Conservation (phyloP, 805 yeast genomes). For the Ogataea chonburiensis region DNA sequence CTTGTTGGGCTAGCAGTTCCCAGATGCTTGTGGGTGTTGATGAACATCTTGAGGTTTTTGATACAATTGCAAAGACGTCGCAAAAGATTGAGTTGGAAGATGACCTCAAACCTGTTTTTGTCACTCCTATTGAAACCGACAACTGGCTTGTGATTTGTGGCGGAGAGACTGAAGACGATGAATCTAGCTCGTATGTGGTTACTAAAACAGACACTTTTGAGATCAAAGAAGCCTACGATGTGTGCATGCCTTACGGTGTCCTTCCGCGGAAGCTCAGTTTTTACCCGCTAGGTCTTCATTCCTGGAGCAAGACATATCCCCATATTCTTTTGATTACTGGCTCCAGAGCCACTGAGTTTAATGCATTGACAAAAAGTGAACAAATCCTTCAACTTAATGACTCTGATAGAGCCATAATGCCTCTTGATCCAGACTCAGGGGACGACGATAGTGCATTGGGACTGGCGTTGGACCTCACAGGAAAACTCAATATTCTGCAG, state of each 20-base stretch:
- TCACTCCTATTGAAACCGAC: slow-evolving; percentile 9
- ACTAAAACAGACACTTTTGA: slow-evolving; percentile 7
- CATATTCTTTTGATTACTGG: slow-evolving; percentile 50
- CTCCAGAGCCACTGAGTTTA: slow-evolving; percentile 63
- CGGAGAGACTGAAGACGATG: slow-evolving; percentile 15
- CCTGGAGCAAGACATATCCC: slow-evolving; percentile 40
- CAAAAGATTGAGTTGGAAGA: slow-evolving; percentile 13
- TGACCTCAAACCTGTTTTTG: slow-evolving; percentile 7
- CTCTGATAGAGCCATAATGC: slow-evolving; percentile 68
- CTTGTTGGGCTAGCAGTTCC: slow-evolving; percentile 11
- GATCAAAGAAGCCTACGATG: slow-evolving; percentile 32
- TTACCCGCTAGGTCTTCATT: slow-evolving; percentile 41
- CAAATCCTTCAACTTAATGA: slow-evolving; percentile 59
- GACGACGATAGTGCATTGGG: slow-evolving; percentile 76
- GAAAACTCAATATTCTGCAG: slow-evolving; percentile 41
- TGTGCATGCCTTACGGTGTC: slow-evolving; percentile 47
- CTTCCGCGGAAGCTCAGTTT: slow-evolving; percentile 45
- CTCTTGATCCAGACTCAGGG: slow-evolving; percentile 61
- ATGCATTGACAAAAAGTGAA: slow-evolving; percentile 40
- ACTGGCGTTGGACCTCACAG: slow-evolving; percentile 56
- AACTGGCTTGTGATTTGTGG: slow-evolving; percentile 18
- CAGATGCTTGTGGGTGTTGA: slow-evolving; percentile 4
- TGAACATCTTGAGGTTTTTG: slow-evolving; percentile 9
- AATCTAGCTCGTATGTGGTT: slow-evolving; percentile 17
- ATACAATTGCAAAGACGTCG: slow-evolving; percentile 1